Percentiles rank a stretch among this genome's conserved stretches.
These are phyloP conservation scores for Linnemannia elongata DNA, from an alignment of 192 early-diverging fungal species.

Conservation along the genomic window DNA sequence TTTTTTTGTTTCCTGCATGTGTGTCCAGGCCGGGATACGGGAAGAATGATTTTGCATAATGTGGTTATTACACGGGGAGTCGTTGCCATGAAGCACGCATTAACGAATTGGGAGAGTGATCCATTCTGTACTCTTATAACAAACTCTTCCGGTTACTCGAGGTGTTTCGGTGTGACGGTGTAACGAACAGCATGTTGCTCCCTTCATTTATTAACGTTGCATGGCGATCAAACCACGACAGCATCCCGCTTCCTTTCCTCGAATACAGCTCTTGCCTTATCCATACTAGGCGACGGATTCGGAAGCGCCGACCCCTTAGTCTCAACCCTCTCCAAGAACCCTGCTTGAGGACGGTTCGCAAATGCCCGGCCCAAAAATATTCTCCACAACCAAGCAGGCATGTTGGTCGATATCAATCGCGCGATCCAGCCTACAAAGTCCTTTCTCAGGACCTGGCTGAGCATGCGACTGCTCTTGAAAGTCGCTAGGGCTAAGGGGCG, in stretches of 20 bases:
- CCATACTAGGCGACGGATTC: background rate
- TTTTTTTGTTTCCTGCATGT: too few species aligned
- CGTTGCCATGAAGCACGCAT: too few species aligned
- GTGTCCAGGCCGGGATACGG: too few species aligned
- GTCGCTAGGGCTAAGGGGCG: background rate
- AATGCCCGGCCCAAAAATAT: background rate
- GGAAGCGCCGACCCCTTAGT: background rate
- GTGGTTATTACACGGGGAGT: too few species aligned
- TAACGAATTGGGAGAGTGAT: too few species aligned
- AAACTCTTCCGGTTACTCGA: too few species aligned
- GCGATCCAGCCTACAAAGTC: background rate
- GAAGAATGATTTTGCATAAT: too few species aligned
- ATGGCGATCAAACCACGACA: too few species aligned
- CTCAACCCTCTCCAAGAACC: background rate
- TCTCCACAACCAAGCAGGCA: background rate
- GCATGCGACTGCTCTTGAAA: background rate
- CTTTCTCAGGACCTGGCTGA: background rate
- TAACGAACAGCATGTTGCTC: too few species aligned
- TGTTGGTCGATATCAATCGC: background rate
- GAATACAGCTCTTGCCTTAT: background rate
- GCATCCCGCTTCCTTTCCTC: background rate
- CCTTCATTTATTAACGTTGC: too few species aligned
- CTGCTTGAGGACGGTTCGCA: background rate
- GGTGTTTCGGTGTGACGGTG: too few species aligned
- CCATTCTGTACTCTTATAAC: too few species aligned